A percentile compares a stretch with the other conserved stretches of the same genome.
Evolutionary conservation across 805 yeast genomes (phyloP).

Genomic region (Sungouiozyma intestinalis): DNA sequence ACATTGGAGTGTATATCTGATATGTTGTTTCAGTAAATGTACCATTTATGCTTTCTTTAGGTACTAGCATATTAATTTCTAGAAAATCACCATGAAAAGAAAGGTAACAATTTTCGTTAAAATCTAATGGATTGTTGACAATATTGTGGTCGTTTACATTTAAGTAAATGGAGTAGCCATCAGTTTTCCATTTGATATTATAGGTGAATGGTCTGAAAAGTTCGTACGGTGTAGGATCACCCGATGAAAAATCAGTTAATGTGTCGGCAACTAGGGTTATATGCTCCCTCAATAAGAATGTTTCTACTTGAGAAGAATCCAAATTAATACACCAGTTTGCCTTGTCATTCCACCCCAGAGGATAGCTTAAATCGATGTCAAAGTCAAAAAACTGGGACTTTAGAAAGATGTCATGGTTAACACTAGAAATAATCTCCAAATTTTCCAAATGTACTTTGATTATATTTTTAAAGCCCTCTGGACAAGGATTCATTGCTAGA

Average conservation of each 20-base stretch:
- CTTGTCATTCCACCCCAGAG: slow-evolving; percentile 74
- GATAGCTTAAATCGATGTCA: slow-evolving; percentile 51
- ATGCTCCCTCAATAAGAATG: slow-evolving; percentile 77
- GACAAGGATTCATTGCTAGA: slow-evolving; percentile 44
- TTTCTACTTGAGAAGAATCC: slow-evolving; percentile 39
- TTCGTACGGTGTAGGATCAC: slow-evolving; percentile 63
- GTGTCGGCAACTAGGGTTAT: slow-evolving; percentile 61
- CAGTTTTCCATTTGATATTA: slow-evolving; percentile 47
- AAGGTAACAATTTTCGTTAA: slow-evolving; percentile 66
- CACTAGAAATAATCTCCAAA: slow-evolving; percentile 68
- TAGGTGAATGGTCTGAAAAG: slow-evolving; percentile 65
- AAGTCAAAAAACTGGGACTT: slow-evolving; percentile 49
- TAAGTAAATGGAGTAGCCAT: slow-evolving; percentile 49
- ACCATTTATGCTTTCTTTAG: slow-evolving; percentile 44
- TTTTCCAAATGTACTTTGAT: slow-evolving; percentile 37
- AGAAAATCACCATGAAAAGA: slow-evolving; percentile 60
- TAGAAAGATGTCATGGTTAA: slow-evolving; percentile 76
- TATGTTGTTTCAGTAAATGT: slow-evolving; percentile 44
- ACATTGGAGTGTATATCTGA: slow-evolving; percentile 42
- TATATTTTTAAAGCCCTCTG: slow-evolving; percentile 45
- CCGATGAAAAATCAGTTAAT: slow-evolving; percentile 65
- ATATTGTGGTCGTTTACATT: slow-evolving; percentile 85
- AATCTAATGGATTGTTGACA: slow-evolving; percentile 79
- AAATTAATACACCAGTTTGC: slow-evolving; percentile 58
- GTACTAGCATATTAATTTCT: slow-evolving; percentile 39